Base-by-base conservation (phyloP, 1,284 basidiomycete species). In the Ganoderma lucidum region DNA sequence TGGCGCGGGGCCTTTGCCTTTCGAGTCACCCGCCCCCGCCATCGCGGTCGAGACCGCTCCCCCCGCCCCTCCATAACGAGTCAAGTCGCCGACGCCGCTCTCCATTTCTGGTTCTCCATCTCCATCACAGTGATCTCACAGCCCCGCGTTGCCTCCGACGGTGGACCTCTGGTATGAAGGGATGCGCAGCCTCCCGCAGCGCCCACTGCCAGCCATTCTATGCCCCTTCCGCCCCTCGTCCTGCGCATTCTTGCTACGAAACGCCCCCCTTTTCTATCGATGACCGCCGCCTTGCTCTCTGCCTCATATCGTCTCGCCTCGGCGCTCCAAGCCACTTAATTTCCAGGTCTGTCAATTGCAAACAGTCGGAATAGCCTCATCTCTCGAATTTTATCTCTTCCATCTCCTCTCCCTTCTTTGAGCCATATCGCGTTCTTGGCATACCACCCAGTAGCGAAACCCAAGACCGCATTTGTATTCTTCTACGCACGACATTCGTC, bases 1-100 rank as follows among this genome's bases (percentile, higher is more conserved):
- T 60, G 44, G 59, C 66, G 64, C 64, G 58, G 64, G 14, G n/a
- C 53, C 39, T 37, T 37, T 70, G 28, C 69, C 56, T 44, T 69
- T 67, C 67, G 55, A 70, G 71, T 65, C 69, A 73, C 32, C 61
- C 61, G 44, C 55, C 45, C 32, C 62, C 62, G 65, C 41, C 45
- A 1, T 37, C 53, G 23, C 30, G 41, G 30, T 30, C 41, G 8
- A 41, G 61, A 39, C 35, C 62, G 44, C 37, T 28, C 53, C 61
- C 30, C 35, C 41, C 42, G 37, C 56, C 60, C 37, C 56, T 37
- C 63, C 63, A 61, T 45, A 62, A 56, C 64, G 64, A 60, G 63
- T 62, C 53, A 63, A 55, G 51, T 42, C 55, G 56, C 59, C 37
- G 59, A 62, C n/a, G 32, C 42, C 6, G 39, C 39, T 62, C 44